Base-by-base conservation (phyloP, 1,139 yeast genomes). In the Candida buenavistaensis region DNA sequence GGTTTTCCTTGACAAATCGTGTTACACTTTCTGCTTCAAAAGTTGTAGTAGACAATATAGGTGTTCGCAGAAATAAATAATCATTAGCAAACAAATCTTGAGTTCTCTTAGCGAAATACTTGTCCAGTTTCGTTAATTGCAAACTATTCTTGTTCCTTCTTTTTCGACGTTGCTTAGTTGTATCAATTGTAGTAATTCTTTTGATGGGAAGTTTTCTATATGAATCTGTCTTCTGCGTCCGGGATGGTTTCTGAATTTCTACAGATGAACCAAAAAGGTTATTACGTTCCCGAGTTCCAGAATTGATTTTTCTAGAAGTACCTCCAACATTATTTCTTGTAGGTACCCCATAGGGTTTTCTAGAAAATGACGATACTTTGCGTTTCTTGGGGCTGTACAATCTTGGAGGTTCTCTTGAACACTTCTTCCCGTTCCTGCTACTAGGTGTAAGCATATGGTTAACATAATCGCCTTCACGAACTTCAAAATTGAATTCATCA, bases 21-120 rank as follows among this genome's bases (percentile, higher is more conserved):
- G 43, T 46, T 2, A 49, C 45, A 36, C 67, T 64, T 37, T 67
- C 74, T 0, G 61, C 70, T 46, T 70, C 76, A 36, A 63, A 50
- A 0, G 48, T 60, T 0, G 63, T 57, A 1, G 75, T 68, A 19
- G 54, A 50, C 16, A 49, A 46, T n/a, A 40, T 37, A 0, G 73
- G 72, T 10, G 48, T 44, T 35, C 71, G 52, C 45, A 49, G 57
- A 39, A 54, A 63, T 8, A 47, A 41, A 31, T 53, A 57, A 16
- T 46, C 43, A 28, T 42, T 32, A 13, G 30, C 43, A 23, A 45
- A 38, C 3, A 43, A 12, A 6, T 49, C 50, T 25, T 38, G 43
- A 17, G 35, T 17, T 7, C 14, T 26, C 13, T 31, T 25, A 2
- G 14, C 13, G 6, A 34, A 12, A 14, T 31, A 23, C 5, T 21